Conservation (phyloP, 1,284 basidiomycete species). For the Athelia psychrophila region DNA sequence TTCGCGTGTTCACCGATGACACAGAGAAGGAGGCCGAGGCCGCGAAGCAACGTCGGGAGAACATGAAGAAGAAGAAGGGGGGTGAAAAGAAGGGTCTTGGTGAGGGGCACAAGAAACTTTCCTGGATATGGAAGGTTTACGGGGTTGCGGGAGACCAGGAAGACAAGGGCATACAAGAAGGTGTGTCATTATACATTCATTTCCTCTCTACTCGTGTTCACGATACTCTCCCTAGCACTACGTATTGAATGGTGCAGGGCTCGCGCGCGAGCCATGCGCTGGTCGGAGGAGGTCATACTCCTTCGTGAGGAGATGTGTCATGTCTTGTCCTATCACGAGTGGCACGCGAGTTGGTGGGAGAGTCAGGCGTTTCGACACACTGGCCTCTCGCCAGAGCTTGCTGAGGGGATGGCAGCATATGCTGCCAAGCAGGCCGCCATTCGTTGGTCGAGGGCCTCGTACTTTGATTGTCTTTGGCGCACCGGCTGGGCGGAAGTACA, state of each 20-base stretch:
- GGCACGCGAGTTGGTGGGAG: neutral
- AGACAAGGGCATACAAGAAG: neutral
- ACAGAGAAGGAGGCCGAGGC: neutral
- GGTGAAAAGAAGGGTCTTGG: no score
- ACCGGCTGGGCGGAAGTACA: neutral
- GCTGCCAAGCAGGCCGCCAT: neutral
- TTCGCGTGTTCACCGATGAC: neutral
- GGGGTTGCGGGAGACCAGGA: no score
- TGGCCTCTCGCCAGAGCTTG: neutral
- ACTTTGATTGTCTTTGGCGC: neutral
- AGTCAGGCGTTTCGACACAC: neutral
- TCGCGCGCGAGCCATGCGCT: neutral
- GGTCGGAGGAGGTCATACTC: neutral
- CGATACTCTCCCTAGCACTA: neutral
- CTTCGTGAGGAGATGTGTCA: neutral
- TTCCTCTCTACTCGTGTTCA: neutral
- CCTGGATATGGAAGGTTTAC: neutral
- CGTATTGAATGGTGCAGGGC: slow-evolving; percentile 1
- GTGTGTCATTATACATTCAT: neutral
- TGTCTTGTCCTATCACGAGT: neutral
- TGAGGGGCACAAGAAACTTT: neutral
- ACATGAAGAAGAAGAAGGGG: no score
- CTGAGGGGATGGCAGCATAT: neutral
- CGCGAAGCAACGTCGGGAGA: no score
- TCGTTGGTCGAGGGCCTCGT: neutral